These are phyloP conservation scores for Echites panduratus DNA, from an alignment of 257 asterid species.

Conservation along the genomic window DNA sequence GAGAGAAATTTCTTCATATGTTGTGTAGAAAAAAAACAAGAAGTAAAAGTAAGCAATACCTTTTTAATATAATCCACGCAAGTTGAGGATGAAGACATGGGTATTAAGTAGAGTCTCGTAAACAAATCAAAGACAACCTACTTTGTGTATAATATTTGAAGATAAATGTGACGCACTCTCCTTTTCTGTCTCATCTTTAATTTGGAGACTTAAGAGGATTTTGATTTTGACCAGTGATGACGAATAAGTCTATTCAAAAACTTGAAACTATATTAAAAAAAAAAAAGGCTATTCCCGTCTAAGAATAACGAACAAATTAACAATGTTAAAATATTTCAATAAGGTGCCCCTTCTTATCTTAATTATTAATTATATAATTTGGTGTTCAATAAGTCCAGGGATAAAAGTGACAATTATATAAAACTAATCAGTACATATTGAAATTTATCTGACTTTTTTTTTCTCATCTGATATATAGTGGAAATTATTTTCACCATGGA, in stretches of 20 bases:
- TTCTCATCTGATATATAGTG: too few relatives aligned
- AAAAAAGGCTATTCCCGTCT: slow-evolving; percentile 1
- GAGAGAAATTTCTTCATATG: not conserved
- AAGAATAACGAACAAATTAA: not conserved
- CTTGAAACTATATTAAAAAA: not conserved
- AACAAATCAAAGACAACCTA: slow-evolving; percentile 29
- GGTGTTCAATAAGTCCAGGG: not conserved
- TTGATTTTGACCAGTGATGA: slow-evolving; percentile 3
- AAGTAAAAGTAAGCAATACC: slow-evolving; percentile 20
- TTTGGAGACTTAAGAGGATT: slow-evolving; percentile 21
- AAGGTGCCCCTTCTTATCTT: not conserved
- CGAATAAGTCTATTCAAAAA: not conserved
- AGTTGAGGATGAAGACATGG: slow-evolving; percentile 65
- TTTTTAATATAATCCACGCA: slow-evolving; percentile 15
- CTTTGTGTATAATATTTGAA: slow-evolving; percentile 10
- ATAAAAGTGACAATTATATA: not conserved
- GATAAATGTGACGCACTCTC: slow-evolving; percentile 29
- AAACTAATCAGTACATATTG: too few relatives aligned
- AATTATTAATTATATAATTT: too few relatives aligned
- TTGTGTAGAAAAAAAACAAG: slow-evolving; percentile 18
- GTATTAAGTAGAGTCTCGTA: slow-evolving; percentile 48
- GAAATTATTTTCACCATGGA: too few relatives aligned
- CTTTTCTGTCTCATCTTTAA: slow-evolving; percentile 38
- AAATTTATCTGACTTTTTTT: too few relatives aligned
- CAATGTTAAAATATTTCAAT: not conserved